Base-by-base conservation (phyloP, 2,329 filamentous ascomycete species). In the Dactylellina sp. region DNA sequence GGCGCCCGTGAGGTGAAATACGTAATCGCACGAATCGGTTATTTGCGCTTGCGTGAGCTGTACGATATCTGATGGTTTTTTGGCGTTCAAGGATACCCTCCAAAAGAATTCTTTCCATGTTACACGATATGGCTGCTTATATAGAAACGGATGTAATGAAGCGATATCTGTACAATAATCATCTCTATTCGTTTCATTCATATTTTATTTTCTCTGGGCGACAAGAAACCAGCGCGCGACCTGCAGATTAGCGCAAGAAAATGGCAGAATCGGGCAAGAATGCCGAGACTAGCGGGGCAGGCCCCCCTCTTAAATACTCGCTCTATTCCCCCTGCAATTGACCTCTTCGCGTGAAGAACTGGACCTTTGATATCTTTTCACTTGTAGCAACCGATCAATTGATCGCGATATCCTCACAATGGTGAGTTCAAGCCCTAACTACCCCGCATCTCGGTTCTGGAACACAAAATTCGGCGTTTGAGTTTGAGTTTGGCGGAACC, bases 21-120 rank as follows among this genome's bases (percentile, higher is more conserved):
- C 5, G 20, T 50, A 24, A 37, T 55, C 28, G 42, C 46, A 22
- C 18, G 18, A 18, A 53, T 35, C 24, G n/a, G 46, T 64, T 47
- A 39, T 44, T 24, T 53, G 39, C 18, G 32, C 44, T 49, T 32
- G 18, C 24, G 24, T 14, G 16, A 49, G 5, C n/a, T 72, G 66
- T 72, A 72, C 53, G 20, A 65, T 72, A 72, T 61, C 39, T 55
- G 40, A 35, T 32, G 35, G 9, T 44, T 72, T 63, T 62, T 61
- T 59, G 68, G 68, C 68, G 68, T 72, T 72, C 35, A 60, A 65
- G 68, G 68, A 72, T 72, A 72, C 68, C 66, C 57, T 47, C 22
- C 39, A 72, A 72, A 72, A 61, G 68, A 46, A 64, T 44, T 24
- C 16, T 60, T 61, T 50, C 52, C 40, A 37, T 52, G 49, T 20